These are phyloP conservation scores for Hygrophila difformis DNA, from an alignment of 257 asterid species.

Conservation along the genomic window DNA sequence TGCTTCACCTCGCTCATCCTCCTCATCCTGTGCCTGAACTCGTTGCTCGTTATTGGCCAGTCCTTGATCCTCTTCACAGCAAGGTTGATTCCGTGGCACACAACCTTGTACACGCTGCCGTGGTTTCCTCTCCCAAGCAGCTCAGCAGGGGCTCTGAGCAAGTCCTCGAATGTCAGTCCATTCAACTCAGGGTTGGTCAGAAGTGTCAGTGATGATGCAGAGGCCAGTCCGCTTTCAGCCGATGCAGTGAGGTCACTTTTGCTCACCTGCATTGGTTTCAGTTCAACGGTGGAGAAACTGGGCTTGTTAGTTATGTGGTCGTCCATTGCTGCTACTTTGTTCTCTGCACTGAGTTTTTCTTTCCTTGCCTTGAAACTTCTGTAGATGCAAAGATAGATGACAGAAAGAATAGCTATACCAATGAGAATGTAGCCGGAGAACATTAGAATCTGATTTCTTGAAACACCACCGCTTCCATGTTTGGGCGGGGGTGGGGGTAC, in stretches of 20 bases:
- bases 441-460: conserved; percentile 48
- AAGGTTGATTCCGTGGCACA: conserved; percentile 32
- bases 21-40: conserved; percentile 60
- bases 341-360: conserved; percentile 12
- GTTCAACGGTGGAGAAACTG: conserved; percentile 31
- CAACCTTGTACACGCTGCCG: conserved; percentile 67
- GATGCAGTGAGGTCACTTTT: conserved; percentile 24
- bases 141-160: conserved; percentile 83
- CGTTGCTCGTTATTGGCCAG: conserved; percentile 43
- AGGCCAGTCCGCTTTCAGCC: conserved; percentile 29
- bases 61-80: conserved; percentile 71
- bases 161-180: conserved; percentile 52
- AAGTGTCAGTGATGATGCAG: conserved; percentile 40
- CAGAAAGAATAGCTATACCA: conserved; percentile 31
- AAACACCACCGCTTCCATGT: conserved; percentile 4
- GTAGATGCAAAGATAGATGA: conserved; percentile 26
- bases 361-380: conserved; percentile 24
- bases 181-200: conserved; percentile 43
- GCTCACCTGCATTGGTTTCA: conserved; percentile 19
- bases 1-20: conserved; percentile 50
- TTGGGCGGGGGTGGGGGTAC: neutral
- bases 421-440: conserved; percentile 46
- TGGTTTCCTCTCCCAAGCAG: conserved; percentile 66
- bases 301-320: conserved; percentile 25
- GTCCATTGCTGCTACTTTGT: conserved; percentile 22